phyloP scores from a whole-genome alignment of 192 early-diverging fungal genomes.

The Chytriomyces sp. region DNA sequence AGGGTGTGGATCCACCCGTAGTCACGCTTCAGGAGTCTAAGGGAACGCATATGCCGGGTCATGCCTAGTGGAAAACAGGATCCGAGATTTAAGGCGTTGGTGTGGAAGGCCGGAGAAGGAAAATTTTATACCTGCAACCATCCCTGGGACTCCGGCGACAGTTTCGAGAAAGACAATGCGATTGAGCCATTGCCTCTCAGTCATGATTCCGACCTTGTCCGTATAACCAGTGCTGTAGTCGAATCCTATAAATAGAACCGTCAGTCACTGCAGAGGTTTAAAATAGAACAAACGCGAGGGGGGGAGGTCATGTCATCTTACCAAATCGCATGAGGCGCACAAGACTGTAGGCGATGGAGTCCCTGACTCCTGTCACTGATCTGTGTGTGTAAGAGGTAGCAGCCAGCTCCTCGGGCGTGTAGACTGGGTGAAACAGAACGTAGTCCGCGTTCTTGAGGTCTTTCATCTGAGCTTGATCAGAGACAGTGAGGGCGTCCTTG shows the following conservation, averaged over 20 bases:
- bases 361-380: slow-evolving; percentile 24
- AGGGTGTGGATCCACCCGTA: slow-evolving; percentile 90
- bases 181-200: slow-evolving; percentile 49
- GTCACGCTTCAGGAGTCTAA: slow-evolving; percentile 76
- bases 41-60: slow-evolving; percentile 26
- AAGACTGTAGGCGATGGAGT: slow-evolving; percentile 37
- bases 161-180: slow-evolving; percentile 55
- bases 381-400: slow-evolving; percentile 37
- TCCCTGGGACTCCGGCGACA: slow-evolving; percentile 74
- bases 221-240: slow-evolving; percentile 42
- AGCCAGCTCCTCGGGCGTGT: slow-evolving; percentile 37
- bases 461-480: background rate
- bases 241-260: slow-evolving; percentile 23
- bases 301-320: background rate
- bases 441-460: slow-evolving; percentile 29
- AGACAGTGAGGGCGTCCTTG: background rate
- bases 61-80: background rate
- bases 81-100: slow-evolving; percentile 52
- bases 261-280: background rate
- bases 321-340: slow-evolving; percentile 42
- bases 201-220: slow-evolving; percentile 47
- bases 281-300: background rate
- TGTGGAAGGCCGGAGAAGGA: slow-evolving; percentile 65
- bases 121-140: slow-evolving; percentile 71
- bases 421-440: slow-evolving; percentile 42